phyloP scores from a whole-genome alignment of 257 asterid species.

The Nicotiana tabacum region DNA sequence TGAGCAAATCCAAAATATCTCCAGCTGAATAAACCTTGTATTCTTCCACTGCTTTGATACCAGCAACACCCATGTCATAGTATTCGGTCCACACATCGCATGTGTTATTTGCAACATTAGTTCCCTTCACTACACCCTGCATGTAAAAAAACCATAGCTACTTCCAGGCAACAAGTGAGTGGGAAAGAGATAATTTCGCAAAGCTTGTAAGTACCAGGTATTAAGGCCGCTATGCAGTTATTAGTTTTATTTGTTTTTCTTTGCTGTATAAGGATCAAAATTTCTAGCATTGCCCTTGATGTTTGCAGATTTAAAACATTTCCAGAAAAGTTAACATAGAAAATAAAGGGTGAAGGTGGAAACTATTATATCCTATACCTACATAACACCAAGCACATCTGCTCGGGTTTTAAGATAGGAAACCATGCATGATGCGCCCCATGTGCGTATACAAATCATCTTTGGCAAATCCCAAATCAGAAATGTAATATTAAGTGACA shows the following conservation, averaged over 20 bases:
- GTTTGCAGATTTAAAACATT: neutral
- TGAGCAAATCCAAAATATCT: conserved; percentile 62
- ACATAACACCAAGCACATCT: neutral
- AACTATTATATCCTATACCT: neutral
- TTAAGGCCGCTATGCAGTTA: neutral
- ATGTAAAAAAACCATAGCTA: conserved; percentile 2
- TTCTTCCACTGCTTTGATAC: conserved; percentile 63
- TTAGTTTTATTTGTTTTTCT: neutral
- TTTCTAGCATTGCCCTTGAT: neutral
- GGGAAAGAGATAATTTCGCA: neutral
- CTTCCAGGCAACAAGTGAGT: neutral
- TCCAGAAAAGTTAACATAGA: neutral
- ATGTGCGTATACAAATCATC: neutral
- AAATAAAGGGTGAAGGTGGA: neutral
- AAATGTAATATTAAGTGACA: neutral
- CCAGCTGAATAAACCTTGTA: conserved; percentile 77
- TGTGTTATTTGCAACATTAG: conserved; percentile 46
- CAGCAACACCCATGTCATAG: conserved; percentile 76
- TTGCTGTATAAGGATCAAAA: neutral
- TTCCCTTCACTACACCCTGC: conserved; percentile 85
- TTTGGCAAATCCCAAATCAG: neutral
- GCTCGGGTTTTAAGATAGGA: neutral
- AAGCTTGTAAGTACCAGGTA: neutral
- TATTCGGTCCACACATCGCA: conserved; percentile 95
- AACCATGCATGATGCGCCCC: neutral